Percentiles rank a stretch among this genome's conserved stretches.
These are phyloP conservation scores for Colletotrichum chlorophyti DNA, from an alignment of 2,329 filamentous ascomycete genomes.

Conservation along the genomic window DNA sequence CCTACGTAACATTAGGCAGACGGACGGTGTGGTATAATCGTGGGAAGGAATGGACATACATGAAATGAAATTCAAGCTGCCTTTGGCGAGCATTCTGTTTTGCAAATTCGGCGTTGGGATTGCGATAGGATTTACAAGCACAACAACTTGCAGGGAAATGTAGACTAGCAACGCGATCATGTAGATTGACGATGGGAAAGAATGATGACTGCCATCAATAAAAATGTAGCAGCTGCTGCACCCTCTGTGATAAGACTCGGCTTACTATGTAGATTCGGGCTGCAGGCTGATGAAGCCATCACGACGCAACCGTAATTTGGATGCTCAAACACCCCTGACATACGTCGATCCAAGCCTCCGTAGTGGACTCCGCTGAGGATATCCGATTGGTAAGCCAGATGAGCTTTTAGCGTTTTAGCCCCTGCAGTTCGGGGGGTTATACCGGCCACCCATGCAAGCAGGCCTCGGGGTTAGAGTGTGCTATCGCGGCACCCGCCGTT, in stretches of 20 bases:
- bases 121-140: background rate
- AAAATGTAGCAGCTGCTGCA: too few relatives aligned
- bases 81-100: conserved; percentile 6
- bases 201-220: background rate
- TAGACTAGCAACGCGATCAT: conserved; percentile 18
- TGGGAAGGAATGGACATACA: background rate
- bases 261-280: too few relatives aligned
- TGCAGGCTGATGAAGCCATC: too few relatives aligned
- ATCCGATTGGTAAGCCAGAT: background rate
- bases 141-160: conserved; percentile 2
- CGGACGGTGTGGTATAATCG: background rate
- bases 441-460: conserved; percentile 1
- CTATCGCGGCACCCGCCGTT: conserved; percentile 7
- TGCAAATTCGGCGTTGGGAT: conserved; percentile 14
- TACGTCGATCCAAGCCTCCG: too few relatives aligned
- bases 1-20: background rate
- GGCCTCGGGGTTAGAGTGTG: too few relatives aligned
- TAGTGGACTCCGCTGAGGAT: background rate
- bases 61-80: background rate
- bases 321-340: too few relatives aligned
- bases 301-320: too few relatives aligned
- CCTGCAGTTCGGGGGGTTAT: background rate
- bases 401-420: background rate
- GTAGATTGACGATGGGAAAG: conserved; percentile 19
- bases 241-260: too few relatives aligned